A percentile compares a stretch with the other conserved stretches of the same genome.
Evolutionary conservation across 805 yeast genomes (phyloP).

Genomic region (Nakazawaea molendinolei): DNA sequence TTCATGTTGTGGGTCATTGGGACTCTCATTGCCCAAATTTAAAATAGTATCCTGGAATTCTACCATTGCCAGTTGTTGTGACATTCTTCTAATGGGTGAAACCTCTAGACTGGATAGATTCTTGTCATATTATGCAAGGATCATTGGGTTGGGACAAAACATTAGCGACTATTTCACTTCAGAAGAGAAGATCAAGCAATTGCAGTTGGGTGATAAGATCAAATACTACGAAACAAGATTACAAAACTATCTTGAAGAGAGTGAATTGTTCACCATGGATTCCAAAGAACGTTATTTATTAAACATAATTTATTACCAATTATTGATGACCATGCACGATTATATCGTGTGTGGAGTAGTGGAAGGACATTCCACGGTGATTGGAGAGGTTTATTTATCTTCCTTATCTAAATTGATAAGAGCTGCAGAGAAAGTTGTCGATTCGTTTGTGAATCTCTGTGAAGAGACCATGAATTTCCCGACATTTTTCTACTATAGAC

Average conservation of each 20-base stretch:
- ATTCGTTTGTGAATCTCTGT: slow-evolving; percentile 35
- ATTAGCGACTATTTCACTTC: slow-evolving; percentile 35
- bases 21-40: slow-evolving; percentile 43
- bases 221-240: slow-evolving; percentile 31
- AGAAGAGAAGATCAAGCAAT: slow-evolving; percentile 10
- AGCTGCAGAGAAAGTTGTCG: slow-evolving; percentile 39
- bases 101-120: slow-evolving; percentile 32
- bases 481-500: slow-evolving; percentile 46
- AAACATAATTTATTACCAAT: slow-evolving; percentile 41
- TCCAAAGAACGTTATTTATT: slow-evolving; percentile 33
- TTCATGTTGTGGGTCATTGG: slow-evolving; percentile 44
- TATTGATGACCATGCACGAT: slow-evolving; percentile 45
- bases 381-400: slow-evolving; percentile 28
- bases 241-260: slow-evolving; percentile 32
- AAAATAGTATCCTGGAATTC: slow-evolving; percentile 42
- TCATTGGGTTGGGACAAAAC: slow-evolving; percentile 45
- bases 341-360: slow-evolving; percentile 35
- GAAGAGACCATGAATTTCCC: slow-evolving; percentile 36
- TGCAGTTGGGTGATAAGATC: slow-evolving; percentile 9
- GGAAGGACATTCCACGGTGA: slow-evolving; percentile 12
- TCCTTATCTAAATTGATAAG: slow-evolving; percentile 35
- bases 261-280: slow-evolving; percentile 27
- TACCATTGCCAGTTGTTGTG: slow-evolving; percentile 33
- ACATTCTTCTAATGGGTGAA: slow-evolving; percentile 28
- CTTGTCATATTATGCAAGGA: slow-evolving; percentile 35